Conservation (phyloP, 208 protist genomes). For the Trypanosoma platydactyli region DNA sequence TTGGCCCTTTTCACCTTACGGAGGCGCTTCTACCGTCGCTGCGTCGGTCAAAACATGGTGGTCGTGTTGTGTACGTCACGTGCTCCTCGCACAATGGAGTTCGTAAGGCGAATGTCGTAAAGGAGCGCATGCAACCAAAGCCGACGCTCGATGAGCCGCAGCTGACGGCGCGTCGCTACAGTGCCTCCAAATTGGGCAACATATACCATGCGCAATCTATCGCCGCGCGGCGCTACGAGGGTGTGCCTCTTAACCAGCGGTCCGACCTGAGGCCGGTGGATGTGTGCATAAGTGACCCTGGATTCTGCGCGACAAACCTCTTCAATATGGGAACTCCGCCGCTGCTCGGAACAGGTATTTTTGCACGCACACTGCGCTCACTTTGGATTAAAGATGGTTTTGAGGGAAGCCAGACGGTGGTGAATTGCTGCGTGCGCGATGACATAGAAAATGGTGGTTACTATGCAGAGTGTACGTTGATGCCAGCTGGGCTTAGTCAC, state of each 20-base stretch:
- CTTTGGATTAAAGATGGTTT: conserved; percentile 71
- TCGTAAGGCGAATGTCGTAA: conserved; percentile 50
- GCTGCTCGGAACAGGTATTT: conserved; percentile 43
- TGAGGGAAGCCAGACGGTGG: conserved; percentile 74
- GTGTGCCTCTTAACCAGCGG: conserved; percentile 56
- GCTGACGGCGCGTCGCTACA: conserved; percentile 73
- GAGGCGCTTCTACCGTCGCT: conserved; percentile 76
- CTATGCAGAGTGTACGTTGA: conserved; percentile 71
- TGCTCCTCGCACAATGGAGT: conserved; percentile 79
- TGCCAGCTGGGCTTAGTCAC: conserved; percentile 65
- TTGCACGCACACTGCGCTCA: conserved; percentile 62
- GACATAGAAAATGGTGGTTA: conserved; percentile 67
- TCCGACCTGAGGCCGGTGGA: conserved; percentile 68
- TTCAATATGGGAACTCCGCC: conserved; percentile 32
- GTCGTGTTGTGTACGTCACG: conserved; percentile 77
- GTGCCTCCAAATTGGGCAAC: conserved; percentile 81
- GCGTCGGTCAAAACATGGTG: conserved; percentile 40
- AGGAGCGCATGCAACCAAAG: conserved; percentile 61
- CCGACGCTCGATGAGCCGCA: conserved; percentile 43
- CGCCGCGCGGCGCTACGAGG: conserved; percentile 67
- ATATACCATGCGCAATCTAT: conserved; percentile 79
- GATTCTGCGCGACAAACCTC: conserved; percentile 64
- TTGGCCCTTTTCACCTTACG: conserved; percentile 80
- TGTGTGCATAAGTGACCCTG: conserved; percentile 67
- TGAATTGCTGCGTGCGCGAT: conserved; percentile 70